Base-by-base conservation (phyloP, 2,329 filamentous ascomycete species). In the Aspergillus hiratsukae region DNA sequence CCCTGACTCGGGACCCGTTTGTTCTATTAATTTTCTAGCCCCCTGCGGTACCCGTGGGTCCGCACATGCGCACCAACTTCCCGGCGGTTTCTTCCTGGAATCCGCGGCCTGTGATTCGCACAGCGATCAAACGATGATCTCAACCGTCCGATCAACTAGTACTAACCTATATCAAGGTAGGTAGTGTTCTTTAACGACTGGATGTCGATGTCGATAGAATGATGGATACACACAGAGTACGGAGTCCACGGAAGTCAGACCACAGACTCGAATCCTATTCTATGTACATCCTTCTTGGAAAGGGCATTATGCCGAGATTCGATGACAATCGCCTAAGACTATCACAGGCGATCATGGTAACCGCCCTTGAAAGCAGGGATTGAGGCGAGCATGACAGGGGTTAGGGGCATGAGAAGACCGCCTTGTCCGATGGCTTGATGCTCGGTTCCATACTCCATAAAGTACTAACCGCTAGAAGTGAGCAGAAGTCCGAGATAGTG, bases 101-200 rank as follows among this genome's bases (percentile, higher is more conserved):
- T 64, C 59, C 63, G 56, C 54, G 61, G 55, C 46, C 46, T 63
- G 57, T 64, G 62, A 64, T 64, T 63, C 60, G 62, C 59, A 62
- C 61, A 51, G 55, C 56, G 56, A 37, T 29, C 51, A 48, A 51
- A 50, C 49, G 62, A 64, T 64, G 62, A 64, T 63, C 62, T 63
- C 58, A 61, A 59, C 55, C 55, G 60, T 63, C 61, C 60, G 61
- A 62, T 60, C 53, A 37, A 37, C 31, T 17, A 35, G 31, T 35
- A 35, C n/a, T n/a, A n/a, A n/a, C 31, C 5, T 35, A 23, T 35
- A 11, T n/a, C n/a, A n/a, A n/a, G n/a, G n/a, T 35, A 35, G 31
- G 31, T 37, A 37, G 14, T 37, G 14, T 37, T 37, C 31, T 57
- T 51, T 56, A 52, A 54, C 48, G 53, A 55, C 48, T 55, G 57